phyloP scores from a whole-genome alignment of 768 basidiomycete genomes.

The Panus rudis region DNA sequence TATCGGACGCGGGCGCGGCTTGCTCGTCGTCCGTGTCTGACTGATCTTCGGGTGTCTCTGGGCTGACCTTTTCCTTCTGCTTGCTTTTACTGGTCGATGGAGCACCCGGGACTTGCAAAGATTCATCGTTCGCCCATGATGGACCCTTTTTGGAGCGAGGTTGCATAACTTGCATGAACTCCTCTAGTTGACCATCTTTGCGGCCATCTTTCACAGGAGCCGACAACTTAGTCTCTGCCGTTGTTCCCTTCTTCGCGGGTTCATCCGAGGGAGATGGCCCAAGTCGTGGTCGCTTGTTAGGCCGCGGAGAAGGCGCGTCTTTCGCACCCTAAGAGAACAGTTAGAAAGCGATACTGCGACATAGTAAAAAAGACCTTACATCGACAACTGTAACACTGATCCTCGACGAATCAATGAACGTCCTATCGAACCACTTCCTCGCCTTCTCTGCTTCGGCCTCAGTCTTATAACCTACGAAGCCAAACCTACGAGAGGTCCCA shows the following conservation, averaged over 20 bases:
- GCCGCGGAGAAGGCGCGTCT: constrained; percentile 59
- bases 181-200: constrained; percentile 38
- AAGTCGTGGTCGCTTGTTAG: constrained; percentile 61
- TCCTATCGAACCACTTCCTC: constrained; percentile 77
- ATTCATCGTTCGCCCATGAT: constrained; percentile 54
- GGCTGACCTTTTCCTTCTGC: neutral
- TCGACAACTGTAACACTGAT: constrained; percentile 73
- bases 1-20: constrained; percentile 46
- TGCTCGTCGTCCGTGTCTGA: constrained; percentile 20
- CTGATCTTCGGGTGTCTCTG: neutral
- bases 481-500: constrained; percentile 81
- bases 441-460: constrained; percentile 68
- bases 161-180: constrained; percentile 75
- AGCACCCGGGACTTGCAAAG: neutral
- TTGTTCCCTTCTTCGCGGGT: constrained; percentile 7
- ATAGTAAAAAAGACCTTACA: constrained; percentile 37
- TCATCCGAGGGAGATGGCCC: constrained; percentile 24
- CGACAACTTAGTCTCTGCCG: too few species aligned
- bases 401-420: constrained; percentile 74
- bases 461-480: constrained; percentile 87
- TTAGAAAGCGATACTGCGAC: neutral
- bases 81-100: constrained; percentile 14
- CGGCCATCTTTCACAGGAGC: constrained; percentile 11
- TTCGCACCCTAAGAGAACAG: constrained; percentile 48
- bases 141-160: constrained; percentile 49